Evolutionary conservation across 768 basidiomycete species (phyloP).

Genomic region (Boletus sp.): DNA sequence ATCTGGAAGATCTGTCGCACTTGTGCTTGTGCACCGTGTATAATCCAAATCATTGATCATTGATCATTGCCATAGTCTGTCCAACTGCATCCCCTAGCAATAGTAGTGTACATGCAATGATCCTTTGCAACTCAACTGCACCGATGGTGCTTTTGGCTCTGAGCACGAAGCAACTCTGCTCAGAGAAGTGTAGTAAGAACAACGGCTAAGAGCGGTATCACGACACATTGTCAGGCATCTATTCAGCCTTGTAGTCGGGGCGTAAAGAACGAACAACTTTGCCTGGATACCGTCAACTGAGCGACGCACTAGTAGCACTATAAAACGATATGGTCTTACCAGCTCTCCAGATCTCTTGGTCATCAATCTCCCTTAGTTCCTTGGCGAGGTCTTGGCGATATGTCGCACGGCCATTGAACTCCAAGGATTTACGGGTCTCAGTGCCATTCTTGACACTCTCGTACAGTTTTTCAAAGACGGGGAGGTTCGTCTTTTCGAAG

Average conservation of each 20-base stretch:
- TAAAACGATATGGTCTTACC: slow-evolving; percentile 42
- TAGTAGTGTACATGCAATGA: slow-evolving; percentile 16
- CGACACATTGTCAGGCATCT: slow-evolving; percentile 2
- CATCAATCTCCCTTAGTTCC: slow-evolving; percentile 92
- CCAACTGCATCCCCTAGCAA: neutral
- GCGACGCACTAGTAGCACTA: neutral
- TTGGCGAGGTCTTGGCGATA: slow-evolving; percentile 91
- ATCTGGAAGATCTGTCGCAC: neutral
- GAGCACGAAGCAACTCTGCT: slow-evolving; percentile 12
- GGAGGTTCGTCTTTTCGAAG: slow-evolving; percentile 91
- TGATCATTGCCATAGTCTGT: neutral
- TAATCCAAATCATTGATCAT: neutral
- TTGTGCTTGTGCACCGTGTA: neutral
- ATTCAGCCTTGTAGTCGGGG: slow-evolving; percentile 77
- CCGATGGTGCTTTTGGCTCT: slow-evolving; percentile 24
- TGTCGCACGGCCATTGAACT: slow-evolving; percentile 89
- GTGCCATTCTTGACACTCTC: slow-evolving; percentile 92
- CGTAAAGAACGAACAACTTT: slow-evolving; percentile 89
- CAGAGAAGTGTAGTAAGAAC: slow-evolving; percentile 6
- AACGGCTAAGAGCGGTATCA: slow-evolving; percentile 8
- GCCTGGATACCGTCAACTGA: slow-evolving; percentile 39
- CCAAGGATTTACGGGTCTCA: slow-evolving; percentile 95
- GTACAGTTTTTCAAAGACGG: slow-evolving; percentile 94
- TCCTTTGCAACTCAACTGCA: slow-evolving; percentile 19
- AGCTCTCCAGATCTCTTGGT: slow-evolving; percentile 98